These are phyloP conservation scores for Ceratorhiza oryzae-sativae DNA, from an alignment of 1,284 basidiomycete species.

Conservation along the genomic window DNA sequence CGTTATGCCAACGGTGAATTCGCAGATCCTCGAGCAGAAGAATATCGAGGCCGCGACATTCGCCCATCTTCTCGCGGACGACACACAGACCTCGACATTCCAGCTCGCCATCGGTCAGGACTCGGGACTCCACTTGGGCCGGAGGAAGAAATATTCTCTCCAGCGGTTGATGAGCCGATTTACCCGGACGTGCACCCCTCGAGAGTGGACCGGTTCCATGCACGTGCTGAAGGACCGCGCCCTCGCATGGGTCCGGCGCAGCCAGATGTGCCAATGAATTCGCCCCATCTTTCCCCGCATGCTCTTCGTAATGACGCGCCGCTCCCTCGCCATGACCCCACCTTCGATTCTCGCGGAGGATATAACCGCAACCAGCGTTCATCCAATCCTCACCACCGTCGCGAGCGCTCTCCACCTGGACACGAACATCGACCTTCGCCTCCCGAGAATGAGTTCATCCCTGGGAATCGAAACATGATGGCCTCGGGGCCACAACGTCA, in stretches of 20 bases:
- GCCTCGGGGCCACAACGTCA: not conserved
- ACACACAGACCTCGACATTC: not conserved
- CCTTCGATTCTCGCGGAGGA: slow-evolving; percentile 14
- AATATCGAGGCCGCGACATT: slow-evolving; percentile 15
- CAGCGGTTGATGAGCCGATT: not conserved
- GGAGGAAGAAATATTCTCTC: not conserved
- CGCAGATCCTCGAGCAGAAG: slow-evolving; percentile 7
- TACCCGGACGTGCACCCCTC: slow-evolving; percentile 13
- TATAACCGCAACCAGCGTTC: not conserved
- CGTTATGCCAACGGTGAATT: slow-evolving; percentile 1
- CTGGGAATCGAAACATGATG: not conserved
- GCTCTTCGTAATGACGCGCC: slow-evolving; percentile 9
- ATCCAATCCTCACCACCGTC: not conserved
- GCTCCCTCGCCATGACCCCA: slow-evolving; percentile 15
- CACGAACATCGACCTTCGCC: slow-evolving; percentile 9
- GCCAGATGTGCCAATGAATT: not conserved
- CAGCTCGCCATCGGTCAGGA: not conserved
- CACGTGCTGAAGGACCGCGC: slow-evolving; percentile 1
- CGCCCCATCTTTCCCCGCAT: slow-evolving; percentile 11
- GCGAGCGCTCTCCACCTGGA: not conserved
- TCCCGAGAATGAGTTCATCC: not conserved
- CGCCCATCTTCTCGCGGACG: slow-evolving; percentile 4
- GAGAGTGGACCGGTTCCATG: slow-evolving; percentile 9
- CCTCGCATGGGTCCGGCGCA: slow-evolving; percentile 3
- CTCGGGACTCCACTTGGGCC: not conserved